Conservation (phyloP, 148 eudicot species). For the Simmondsia chinensis region DNA sequence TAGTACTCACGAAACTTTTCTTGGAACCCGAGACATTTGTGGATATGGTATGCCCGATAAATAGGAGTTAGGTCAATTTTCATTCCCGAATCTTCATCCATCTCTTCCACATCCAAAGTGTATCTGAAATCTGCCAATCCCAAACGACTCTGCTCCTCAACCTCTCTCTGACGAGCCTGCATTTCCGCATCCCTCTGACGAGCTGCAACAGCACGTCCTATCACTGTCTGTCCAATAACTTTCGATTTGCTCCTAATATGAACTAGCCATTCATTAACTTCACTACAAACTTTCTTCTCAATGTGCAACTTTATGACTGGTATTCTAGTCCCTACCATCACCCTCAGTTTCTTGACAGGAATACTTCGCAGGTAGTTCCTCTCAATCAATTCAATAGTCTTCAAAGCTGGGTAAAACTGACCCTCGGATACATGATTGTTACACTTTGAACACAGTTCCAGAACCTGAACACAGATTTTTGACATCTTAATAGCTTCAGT, state of each 20-base stretch:
- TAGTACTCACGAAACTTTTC: constrained; percentile 85
- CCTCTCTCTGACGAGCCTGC: constrained; percentile 68
- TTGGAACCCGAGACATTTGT: constrained; percentile 59
- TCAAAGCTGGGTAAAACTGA: constrained; percentile 78
- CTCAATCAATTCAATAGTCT: constrained; percentile 81
- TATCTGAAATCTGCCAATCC: constrained; percentile 47
- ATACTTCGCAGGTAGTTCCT: constrained; percentile 48
- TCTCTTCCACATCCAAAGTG: constrained; percentile 72
- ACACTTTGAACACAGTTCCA: constrained; percentile 81
- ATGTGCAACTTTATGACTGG: constrained; percentile 65
- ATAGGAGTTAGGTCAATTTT: constrained; percentile 79
- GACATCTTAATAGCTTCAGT: constrained; percentile 85
- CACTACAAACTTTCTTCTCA: constrained; percentile 61
- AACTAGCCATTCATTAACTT: constrained; percentile 93
- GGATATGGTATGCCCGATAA: constrained; percentile 81
- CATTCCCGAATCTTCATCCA: constrained; percentile 54
- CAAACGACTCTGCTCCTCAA: constrained; percentile 56
- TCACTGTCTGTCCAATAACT: constrained; percentile 84
- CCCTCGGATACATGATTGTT: constrained; percentile 73
- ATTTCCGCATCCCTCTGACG: constrained; percentile 72
- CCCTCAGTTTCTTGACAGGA: constrained; percentile 51
- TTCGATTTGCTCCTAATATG: constrained; percentile 60
- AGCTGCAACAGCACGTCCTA: constrained; percentile 55
- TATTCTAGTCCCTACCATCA: constrained; percentile 49
- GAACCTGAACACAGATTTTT: constrained; percentile 44